Evolutionary conservation across 2,329 filamentous ascomycete species (phyloP).

Genomic region (Beauveria brongniartii): DNA sequence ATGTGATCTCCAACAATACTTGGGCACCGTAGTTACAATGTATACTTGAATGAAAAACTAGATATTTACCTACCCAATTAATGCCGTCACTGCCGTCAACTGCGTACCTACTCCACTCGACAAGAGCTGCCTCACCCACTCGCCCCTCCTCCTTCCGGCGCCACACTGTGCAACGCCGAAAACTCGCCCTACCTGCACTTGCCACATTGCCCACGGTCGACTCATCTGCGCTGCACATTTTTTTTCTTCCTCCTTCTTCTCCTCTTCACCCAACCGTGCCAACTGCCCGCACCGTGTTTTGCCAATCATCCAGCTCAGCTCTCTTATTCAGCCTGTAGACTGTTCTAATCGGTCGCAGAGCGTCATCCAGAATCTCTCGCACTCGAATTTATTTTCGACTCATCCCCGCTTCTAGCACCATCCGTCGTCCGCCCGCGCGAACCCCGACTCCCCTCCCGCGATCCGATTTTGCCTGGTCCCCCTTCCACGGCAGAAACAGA

Average conservation of each 20-base stretch:
- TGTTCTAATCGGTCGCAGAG: slow-evolving; percentile 9
- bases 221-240: slow-evolving; percentile 8
- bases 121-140: not conserved
- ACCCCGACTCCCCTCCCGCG: not conserved
- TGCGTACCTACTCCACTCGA: no score
- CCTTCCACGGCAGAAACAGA: slow-evolving; percentile 7
- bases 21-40: no score
- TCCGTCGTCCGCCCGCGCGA: not conserved
- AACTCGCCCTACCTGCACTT: slow-evolving; percentile 7
- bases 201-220: slow-evolving; percentile 4
- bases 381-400: slow-evolving; percentile 1
- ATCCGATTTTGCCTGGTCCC: slow-evolving; percentile 11
- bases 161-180: slow-evolving; percentile 7
- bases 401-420: slow-evolving; percentile 4
- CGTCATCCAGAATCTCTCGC: not conserved
- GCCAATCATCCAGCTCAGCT: slow-evolving; percentile 1
- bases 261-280: slow-evolving; percentile 11
- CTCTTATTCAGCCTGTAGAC: slow-evolving; percentile 8
- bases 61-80: no score
- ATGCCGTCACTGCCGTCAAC: no score
- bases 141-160: not conserved
- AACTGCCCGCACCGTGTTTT: slow-evolving; percentile 3
- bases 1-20: no score
- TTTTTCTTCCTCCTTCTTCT: slow-evolving; percentile 2
- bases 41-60: no score